A percentile compares a stretch with the other conserved stretches of the same genome.
These are phyloP conservation scores for Scheffersomyces spartinae DNA, from an alignment of 805 yeast species.

Conservation along the genomic window DNA sequence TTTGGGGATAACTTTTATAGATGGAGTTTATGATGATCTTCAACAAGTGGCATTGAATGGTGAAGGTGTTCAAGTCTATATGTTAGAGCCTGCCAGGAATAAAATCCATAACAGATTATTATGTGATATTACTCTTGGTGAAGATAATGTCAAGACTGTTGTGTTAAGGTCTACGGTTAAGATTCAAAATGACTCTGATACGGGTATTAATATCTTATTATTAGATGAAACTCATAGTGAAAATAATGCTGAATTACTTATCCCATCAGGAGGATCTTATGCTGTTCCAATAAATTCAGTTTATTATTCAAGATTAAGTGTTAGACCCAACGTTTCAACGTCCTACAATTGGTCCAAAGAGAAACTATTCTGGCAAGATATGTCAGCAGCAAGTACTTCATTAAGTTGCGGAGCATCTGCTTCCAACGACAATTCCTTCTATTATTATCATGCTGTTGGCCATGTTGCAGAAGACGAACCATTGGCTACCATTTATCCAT, in stretches of 20 bases:
- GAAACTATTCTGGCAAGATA: conserved; percentile 51
- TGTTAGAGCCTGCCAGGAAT: conserved; percentile 48
- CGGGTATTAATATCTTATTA: conserved; percentile 43
- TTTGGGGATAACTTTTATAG: conserved; percentile 51
- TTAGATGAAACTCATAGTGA: conserved; percentile 24
- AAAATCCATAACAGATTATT: conserved; percentile 65
- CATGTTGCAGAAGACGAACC: conserved; percentile 56
- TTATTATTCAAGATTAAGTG: conserved; percentile 41
- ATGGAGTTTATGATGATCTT: conserved; percentile 42
- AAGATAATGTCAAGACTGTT: conserved; percentile 70
- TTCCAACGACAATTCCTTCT: conserved; percentile 30
- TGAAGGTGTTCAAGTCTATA: conserved; percentile 75
- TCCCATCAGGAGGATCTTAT: conserved; percentile 45
- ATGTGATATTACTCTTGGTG: conserved; percentile 58
- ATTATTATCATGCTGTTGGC: conserved; percentile 67
- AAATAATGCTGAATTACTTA: conserved; percentile 12
- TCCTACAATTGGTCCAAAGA: conserved; percentile 61
- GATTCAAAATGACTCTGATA: conserved; percentile 48
- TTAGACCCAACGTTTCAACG: conserved; percentile 51
- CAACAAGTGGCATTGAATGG: conserved; percentile 54
- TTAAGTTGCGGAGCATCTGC: conserved; percentile 46
- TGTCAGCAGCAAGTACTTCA: conserved; percentile 38
- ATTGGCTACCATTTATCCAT: conserved; percentile 68
- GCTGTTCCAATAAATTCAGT: conserved; percentile 70
- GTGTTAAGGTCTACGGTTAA: conserved; percentile 67